Base-by-base conservation (phyloP, 192 early-diverging fungal species). In the Lunasporangiospora selenospora region DNA sequence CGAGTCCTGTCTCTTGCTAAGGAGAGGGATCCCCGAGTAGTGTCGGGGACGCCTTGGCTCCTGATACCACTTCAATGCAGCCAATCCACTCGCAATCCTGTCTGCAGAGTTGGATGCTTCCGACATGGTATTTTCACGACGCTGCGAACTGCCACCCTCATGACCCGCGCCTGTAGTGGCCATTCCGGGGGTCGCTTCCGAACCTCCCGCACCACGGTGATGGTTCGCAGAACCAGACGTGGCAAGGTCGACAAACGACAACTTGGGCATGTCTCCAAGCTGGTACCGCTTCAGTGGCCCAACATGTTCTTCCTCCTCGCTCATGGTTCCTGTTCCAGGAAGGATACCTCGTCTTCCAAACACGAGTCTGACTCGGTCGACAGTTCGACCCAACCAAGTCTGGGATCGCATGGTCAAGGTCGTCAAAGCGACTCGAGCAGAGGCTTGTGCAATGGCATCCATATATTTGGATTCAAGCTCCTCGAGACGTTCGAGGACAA, bases 1-100 rank as follows among this genome's bases (percentile, higher is more conserved):
- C 13, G 61, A 63, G 33, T 63, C 61, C 16, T 63, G 49, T 13
- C 42, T 27, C 11, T 63, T 63, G 24, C 61, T 63, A 29, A 63
- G 10, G 5, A 63, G 7, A 24, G 61, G 61, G 5, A 63, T 53
- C 4, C 61, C 61, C 0, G 30, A 13, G 18, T 53, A 63, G 34
- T 63, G 61, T 12, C 41, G 29, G 11, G 61, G 61, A 7, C 61
- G 29, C 36, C 42, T 23, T 2, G 61, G 61, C 26, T 63, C 54
- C n/a, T 63, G 61, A 18, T 21, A 63, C 61, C 61, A 63, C 21
- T 53, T 63, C 6, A 63, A 26, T 7, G 43, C 40, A 0, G 51
- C 19, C 12, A 63, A 16, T 19, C 32, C 40, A 16, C 31, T 31
- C 1, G 61, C 38, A 19, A 19, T 46, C 6, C 41, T 44, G 19